Evolutionary conservation across 2,329 filamentous ascomycete species (phyloP), one percentile per base, ranked within the genome.

Genomic region (Coniochaeta hoffmannii): DNA sequence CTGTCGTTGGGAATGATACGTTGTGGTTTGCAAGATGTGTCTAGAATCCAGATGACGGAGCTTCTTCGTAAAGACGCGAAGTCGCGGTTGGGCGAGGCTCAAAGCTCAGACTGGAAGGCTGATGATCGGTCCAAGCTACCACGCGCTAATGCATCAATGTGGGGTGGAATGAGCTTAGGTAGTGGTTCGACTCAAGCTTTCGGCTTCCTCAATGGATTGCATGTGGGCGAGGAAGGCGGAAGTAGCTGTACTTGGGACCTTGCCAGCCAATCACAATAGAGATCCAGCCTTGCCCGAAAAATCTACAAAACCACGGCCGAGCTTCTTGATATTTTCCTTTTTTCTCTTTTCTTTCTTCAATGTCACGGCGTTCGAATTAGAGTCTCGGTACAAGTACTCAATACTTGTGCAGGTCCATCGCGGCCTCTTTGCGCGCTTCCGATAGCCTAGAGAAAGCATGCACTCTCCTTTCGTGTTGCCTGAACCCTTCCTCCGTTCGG

Each of bases 341-440:
- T 56, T 56, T 53, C 56, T 78, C 74, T 73, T 71, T 73, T 77
- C 31, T 72, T 72, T 76, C 77, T 74, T 80, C 78, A 93, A 89
- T 90, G 86, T 90, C 84, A 83, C 70, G 85, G 87, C 90, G 87
- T 88, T 87, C 84, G 89, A 89, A 89, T 93, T 97, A 97, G 94
- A 99, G 94, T 99, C 94, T 95, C 93, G 92, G 88, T 88, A 85
- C 85, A 89, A 85, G 84, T 73, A 70, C 70, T 92, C 89, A 90
- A 82, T 97, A 83, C 88, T 90, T 91, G 85, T 89, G 90, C 89
- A 95, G 90, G 83, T 87, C 82, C 85, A 24, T 79, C 73, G 72
- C 79, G 82, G 87, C 81, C 89, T 92, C 88, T 32, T 77, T 78
- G 89, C 92, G 93, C 90, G 94, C 94, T 99, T 91, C 92, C 86